Conservation (phyloP, 179 eudicot genomes). For the Silene coronaria region DNA sequence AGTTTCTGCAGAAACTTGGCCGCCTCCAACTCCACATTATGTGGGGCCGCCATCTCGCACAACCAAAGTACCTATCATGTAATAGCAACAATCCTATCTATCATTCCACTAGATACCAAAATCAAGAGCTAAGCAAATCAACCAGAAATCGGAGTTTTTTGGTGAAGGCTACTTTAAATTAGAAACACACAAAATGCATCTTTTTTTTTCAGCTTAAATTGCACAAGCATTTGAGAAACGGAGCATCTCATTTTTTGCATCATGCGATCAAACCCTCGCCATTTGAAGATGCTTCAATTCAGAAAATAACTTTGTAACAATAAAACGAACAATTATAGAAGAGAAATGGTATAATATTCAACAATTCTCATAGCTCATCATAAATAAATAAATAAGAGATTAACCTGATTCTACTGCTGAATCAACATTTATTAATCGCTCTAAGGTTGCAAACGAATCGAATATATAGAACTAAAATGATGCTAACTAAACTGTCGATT, state of each 20-base stretch:
- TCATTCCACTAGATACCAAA: not conserved
- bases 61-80: not conserved
- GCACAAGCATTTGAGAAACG: not conserved
- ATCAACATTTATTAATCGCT: not conserved
- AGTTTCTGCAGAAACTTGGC: conserved; percentile 95
- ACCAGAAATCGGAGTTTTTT: not conserved
- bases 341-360: not conserved
- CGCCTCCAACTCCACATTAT: conserved; percentile 88
- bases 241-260: not conserved
- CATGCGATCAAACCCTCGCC: not conserved
- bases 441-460: not conserved
- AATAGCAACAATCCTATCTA: not conserved
- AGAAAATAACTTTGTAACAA: not conserved
- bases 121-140: not conserved
- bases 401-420: not conserved
- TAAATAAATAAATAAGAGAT: not conserved
- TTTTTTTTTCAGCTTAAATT: no score
- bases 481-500: not conserved
- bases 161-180: not conserved
- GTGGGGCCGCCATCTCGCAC: conserved; percentile 53
- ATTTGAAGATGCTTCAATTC: conserved; percentile 1
- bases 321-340: not conserved
- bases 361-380: not conserved
- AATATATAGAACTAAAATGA: not conserved
- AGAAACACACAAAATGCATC: no score